Evolutionary conservation across 2,329 filamentous ascomycete genomes (phyloP).

Genomic region (Cadophora gregata): DNA sequence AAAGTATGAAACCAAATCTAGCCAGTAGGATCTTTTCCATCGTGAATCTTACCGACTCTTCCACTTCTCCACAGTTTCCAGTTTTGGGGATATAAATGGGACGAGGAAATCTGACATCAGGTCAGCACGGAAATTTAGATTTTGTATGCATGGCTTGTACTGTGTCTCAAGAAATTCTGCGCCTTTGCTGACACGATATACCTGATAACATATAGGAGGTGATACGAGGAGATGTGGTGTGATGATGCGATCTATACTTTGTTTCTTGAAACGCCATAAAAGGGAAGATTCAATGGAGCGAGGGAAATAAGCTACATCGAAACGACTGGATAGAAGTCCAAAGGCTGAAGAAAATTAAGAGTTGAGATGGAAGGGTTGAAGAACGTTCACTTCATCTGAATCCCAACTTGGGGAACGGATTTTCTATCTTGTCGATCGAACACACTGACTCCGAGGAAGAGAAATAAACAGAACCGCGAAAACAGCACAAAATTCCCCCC

Average conservation of each 20-base stretch:
- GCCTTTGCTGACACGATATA: neutral
- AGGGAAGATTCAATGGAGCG: neutral
- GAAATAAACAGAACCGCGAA: no score
- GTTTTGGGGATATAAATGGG: neutral
- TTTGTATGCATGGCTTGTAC: neutral
- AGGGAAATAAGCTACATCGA: no score
- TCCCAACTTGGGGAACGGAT: no score
- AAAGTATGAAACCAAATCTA: no score
- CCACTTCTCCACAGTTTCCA: neutral
- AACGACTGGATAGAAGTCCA: no score
- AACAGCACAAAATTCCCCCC: no score
- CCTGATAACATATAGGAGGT: no score
- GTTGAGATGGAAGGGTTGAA: no score
- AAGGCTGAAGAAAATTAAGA: no score
- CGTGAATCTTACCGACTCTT: neutral
- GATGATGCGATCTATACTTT: neutral
- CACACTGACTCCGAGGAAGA: no score
- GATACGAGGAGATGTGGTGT: neutral
- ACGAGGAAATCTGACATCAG: conserved; percentile 6
- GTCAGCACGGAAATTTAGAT: neutral
- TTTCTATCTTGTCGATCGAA: no score
- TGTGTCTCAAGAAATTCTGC: neutral
- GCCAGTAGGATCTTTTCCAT: neutral
- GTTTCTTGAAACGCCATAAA: neutral
- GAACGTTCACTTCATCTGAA: no score